A percentile compares a stretch with the other conserved stretches of the same genome.
Evolutionary conservation across 352 stramenopile genomes (phyloP).

Genomic region (Phytophthora pistaciae): DNA sequence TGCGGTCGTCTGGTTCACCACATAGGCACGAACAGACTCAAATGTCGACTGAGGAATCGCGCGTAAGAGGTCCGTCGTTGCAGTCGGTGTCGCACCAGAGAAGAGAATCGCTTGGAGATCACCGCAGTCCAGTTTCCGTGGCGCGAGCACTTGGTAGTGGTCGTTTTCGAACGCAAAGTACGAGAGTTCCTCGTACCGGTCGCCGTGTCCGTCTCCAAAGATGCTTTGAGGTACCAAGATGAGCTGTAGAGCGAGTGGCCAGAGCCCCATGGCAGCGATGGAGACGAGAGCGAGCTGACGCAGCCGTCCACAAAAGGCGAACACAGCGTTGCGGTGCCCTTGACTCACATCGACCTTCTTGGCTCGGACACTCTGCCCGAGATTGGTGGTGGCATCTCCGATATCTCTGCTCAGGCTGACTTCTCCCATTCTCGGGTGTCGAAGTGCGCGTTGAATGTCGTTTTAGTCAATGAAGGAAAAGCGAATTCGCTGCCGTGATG

Average conservation of each 20-base stretch:
- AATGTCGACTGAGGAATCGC: slow-evolving; percentile 30
- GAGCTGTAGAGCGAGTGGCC: slow-evolving; percentile 42
- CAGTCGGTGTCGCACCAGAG: not conserved
- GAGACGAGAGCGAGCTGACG: slow-evolving; percentile 38
- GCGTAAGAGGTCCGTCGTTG: slow-evolving; percentile 35
- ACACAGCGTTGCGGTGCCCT: slow-evolving; percentile 1
- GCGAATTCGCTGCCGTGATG: not conserved
- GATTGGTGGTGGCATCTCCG: not conserved
- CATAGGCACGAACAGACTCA: slow-evolving; percentile 24
- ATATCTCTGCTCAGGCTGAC: slow-evolving; percentile 4
- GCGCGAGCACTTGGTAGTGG: slow-evolving; percentile 45
- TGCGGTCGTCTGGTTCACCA: slow-evolving; percentile 36
- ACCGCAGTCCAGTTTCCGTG: slow-evolving; percentile 29
- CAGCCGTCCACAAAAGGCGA: slow-evolving; percentile 22
- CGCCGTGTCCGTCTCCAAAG: slow-evolving; percentile 53
- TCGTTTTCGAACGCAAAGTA: slow-evolving; percentile 47
- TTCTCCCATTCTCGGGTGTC: slow-evolving; percentile 6
- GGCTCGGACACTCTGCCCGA: not conserved
- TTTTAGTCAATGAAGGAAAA: not conserved
- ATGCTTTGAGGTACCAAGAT: slow-evolving; percentile 40
- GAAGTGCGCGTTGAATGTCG: not conserved
- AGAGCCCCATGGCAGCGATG: slow-evolving; percentile 48
- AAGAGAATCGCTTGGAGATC: slow-evolving; percentile 36
- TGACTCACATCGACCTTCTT: slow-evolving; percentile 10
- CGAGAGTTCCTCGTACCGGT: slow-evolving; percentile 47